phyloP scores from a whole-genome alignment of 306 rosid species.

The Corylus avellana region DNA sequence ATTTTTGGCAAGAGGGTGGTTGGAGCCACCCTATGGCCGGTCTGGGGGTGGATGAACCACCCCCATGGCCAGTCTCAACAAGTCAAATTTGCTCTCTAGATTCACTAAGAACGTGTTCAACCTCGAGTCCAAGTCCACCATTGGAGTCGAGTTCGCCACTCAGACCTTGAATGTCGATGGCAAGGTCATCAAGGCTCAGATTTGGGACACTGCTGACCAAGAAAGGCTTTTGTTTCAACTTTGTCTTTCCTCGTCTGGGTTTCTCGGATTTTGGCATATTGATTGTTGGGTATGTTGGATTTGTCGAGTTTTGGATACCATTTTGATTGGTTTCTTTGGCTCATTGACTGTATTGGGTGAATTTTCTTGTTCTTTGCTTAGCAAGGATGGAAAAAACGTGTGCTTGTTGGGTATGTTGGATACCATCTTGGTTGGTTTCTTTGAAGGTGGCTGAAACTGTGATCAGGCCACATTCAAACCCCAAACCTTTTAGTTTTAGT shows the following conservation, averaged over 20 bases:
- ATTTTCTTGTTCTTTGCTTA: not conserved
- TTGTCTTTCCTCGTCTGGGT: slow-evolving; percentile 23
- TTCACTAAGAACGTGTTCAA: slow-evolving; percentile 98
- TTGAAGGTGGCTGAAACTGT: no score
- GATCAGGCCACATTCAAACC: no score
- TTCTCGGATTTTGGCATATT: not conserved
- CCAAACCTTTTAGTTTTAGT: no score
- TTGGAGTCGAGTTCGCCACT: slow-evolving; percentile 96
- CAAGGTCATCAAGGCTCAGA: slow-evolving; percentile 94
- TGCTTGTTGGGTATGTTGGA: not conserved
- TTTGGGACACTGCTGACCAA: slow-evolving; percentile 99
- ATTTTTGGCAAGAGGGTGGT: no score
- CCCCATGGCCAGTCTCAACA: slow-evolving; percentile 37
- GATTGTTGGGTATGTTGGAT: not conserved
- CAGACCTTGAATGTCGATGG: slow-evolving; percentile 78
- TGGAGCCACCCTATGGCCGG: no score
- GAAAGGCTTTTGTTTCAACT: slow-evolving; percentile 58
- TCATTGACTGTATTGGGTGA: not conserved
- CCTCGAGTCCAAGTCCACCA: slow-evolving; percentile 95
- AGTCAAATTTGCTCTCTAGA: slow-evolving; percentile 86
- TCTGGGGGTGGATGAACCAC: no score
- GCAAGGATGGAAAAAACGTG: slow-evolving; percentile 7
- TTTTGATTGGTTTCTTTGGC: slow-evolving; percentile 12
- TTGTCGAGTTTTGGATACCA: not conserved
- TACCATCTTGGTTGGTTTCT: no score